Evolutionary conservation across 163 green algal genomes (phyloP), one percentile per base, ranked within the genome.

Genomic region (Chlorella variabilis): DNA sequence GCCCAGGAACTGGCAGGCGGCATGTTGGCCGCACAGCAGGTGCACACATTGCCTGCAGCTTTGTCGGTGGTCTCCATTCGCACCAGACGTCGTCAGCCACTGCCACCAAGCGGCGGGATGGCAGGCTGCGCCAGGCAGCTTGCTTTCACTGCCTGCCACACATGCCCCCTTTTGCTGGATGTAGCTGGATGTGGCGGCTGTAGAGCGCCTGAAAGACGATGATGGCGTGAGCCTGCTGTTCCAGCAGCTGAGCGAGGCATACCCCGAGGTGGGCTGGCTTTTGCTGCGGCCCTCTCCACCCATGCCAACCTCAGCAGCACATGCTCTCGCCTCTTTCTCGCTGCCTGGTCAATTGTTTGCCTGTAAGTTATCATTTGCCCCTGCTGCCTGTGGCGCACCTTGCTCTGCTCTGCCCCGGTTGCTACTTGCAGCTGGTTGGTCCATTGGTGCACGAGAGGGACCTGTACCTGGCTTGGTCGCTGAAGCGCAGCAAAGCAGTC

Each of bases 401-500:
- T 11, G 45, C 45, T 15, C 15, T 54, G 45, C 45, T 15, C 45
- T 54, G 45, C 45, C 45, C 11, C 15, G 45, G 11, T 54, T 54
- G 15, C 54, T 15, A n/a, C n/a, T n/a, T 39, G 36, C 71, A 79
- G 71, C 71, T 79, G 54, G 71, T 79, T 51, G 54, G 67, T 11
- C 21, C 71, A 2, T 54, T 79, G 36, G 36, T 79, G 15, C 71
- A 79, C 36, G 71, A 79, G 54, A 51, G 71, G 0, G 71, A 79
- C 54, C 54, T 79, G 0, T 79, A 89, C 67, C 78, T 92, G 74
- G 91, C 94, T 0, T 98, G 94, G 94, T 91, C 82, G 23, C 49
- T 97, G 17, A 97, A 97, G 77, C 89, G 94, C 29, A 93, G 85
- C 63, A 98, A 98, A 77, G 94, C 94, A 1, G 94, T 98, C 34